Percentiles rank a stretch among this genome's conserved stretches.
phyloP scores from a whole-genome alignment of 257 asterid genomes.

The Haberlea rhodopensis region DNA sequence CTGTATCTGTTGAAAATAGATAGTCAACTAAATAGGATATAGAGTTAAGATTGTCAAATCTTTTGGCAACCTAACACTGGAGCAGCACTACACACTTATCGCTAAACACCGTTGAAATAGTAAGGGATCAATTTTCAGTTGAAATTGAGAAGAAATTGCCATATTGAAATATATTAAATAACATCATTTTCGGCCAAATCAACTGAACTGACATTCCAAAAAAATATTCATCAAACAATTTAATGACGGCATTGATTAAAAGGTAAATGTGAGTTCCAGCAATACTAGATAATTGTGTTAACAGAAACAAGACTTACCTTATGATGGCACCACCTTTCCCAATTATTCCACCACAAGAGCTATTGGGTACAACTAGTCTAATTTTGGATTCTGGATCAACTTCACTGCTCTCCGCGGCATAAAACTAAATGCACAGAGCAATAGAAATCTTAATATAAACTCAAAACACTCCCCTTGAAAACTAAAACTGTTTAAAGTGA shows the following conservation, averaged over 20 bases:
- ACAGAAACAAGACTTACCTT: constrained; percentile 44
- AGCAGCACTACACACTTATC: constrained; percentile 1
- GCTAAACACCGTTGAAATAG: neutral
- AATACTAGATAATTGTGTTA: neutral
- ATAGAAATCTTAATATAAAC: constrained; percentile 2
- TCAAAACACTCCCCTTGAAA: constrained; percentile 17
- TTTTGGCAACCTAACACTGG: constrained; percentile 12
- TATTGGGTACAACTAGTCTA: constrained; percentile 86
- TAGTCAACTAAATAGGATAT: neutral
- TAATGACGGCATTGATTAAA: neutral
- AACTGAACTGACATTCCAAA: neutral
- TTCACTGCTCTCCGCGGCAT: constrained; percentile 68
- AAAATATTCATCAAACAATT: too few species aligned
- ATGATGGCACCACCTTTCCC: constrained; percentile 94
- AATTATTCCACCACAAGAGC: constrained; percentile 98
- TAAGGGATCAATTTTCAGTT: constrained; percentile 10
- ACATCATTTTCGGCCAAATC: neutral
- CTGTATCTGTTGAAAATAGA: neutral
- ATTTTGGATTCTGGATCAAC: constrained; percentile 63
- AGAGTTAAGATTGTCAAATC: constrained; percentile 3
- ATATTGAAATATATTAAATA: neutral
- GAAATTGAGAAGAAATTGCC: constrained; percentile 12
- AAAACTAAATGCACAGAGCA: constrained; percentile 52
- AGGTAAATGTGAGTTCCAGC: neutral
- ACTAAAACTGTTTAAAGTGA: constrained; percentile 13